Percentiles rank a stretch among this genome's conserved stretches.
Conservation (phyloP, 2,329 filamentous ascomycete species). For the Pseudopyricularia cyperi region DNA sequence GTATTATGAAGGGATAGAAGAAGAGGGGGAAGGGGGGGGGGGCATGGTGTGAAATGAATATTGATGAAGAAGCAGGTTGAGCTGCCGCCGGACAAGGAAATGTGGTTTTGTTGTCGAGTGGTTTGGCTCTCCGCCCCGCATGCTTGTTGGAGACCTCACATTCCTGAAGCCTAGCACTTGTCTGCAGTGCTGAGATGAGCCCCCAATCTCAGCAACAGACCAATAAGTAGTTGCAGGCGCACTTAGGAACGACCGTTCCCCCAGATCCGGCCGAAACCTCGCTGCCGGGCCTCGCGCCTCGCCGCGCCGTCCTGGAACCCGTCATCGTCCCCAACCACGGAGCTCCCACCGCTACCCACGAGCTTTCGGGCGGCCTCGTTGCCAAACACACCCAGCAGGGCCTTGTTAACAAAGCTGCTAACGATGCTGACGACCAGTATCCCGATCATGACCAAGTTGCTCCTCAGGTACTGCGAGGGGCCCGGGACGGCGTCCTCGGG, state of each 20-base stretch:
- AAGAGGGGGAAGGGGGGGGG: slow-evolving; percentile 10
- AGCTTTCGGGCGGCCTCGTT: slow-evolving; percentile 37
- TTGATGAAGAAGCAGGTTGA: slow-evolving; percentile 22
- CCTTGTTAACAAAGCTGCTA: slow-evolving; percentile 55
- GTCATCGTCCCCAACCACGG: slow-evolving; percentile 23
- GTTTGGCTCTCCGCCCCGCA: not conserved
- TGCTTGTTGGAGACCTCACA: not conserved
- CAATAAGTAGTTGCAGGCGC: not conserved
- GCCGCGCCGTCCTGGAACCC: slow-evolving; percentile 48
- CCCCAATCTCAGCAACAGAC: not conserved
- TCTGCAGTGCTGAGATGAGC: not conserved
- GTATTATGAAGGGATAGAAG: slow-evolving; percentile 3
- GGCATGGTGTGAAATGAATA: slow-evolving; percentile 5
- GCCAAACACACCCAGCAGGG: slow-evolving; percentile 47
- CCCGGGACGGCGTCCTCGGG: slow-evolving; percentile 58
- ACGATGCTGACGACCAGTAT: slow-evolving; percentile 69
- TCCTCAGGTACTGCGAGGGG: slow-evolving; percentile 61
- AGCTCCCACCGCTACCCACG: slow-evolving; percentile 17
- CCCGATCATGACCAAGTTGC: slow-evolving; percentile 79
- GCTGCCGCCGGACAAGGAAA: slow-evolving; percentile 11
- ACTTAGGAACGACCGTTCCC: not conserved
- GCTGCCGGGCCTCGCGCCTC: slow-evolving; percentile 40
- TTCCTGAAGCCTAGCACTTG: not conserved
- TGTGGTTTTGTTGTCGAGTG: not conserved
- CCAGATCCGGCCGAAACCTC: slow-evolving; percentile 37